Percentiles rank a stretch among this genome's conserved stretches.
Evolutionary conservation across 1,284 basidiomycete species (phyloP).

Genomic region (Ceratobasidium sp.): DNA sequence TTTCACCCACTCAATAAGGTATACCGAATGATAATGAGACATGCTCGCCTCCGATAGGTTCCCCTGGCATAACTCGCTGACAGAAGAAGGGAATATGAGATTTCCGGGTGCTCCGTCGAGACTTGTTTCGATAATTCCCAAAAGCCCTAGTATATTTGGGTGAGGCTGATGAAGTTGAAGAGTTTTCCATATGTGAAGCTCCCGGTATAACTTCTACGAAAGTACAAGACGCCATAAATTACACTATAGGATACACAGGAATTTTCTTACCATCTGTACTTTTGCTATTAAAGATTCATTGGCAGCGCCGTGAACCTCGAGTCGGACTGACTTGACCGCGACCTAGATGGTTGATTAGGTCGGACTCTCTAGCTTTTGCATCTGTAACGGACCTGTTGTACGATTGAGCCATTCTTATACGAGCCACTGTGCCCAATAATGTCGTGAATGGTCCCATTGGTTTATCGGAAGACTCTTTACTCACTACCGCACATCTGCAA

Average conservation of each 20-base stretch:
- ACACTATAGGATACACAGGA: background rate
- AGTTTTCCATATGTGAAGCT: conserved; percentile 26
- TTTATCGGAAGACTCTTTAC: background rate
- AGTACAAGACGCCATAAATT: no score
- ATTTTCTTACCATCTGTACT: background rate
- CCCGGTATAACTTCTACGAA: conserved; percentile 15
- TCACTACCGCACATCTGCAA: conserved; percentile 25
- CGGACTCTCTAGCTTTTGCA: background rate
- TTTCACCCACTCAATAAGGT: background rate
- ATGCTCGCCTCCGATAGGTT: conserved; percentile 7
- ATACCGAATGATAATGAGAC: background rate
- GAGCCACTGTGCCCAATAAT: no score
- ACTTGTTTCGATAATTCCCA: conserved; percentile 15
- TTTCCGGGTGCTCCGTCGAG: background rate
- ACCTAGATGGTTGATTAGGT: no score
- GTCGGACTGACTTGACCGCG: background rate
- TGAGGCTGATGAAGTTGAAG: conserved; percentile 2
- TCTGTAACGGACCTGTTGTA: no score
- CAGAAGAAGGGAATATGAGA: conserved; percentile 18
- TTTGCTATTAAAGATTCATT: background rate
- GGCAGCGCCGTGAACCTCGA: background rate
- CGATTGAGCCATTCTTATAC: no score
- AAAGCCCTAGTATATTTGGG: conserved; percentile 14
- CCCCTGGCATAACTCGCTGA: conserved; percentile 12
- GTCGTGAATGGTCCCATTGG: no score